Base-by-base conservation (phyloP, 1,284 basidiomycete species). In the Meripilus lineatus region DNA sequence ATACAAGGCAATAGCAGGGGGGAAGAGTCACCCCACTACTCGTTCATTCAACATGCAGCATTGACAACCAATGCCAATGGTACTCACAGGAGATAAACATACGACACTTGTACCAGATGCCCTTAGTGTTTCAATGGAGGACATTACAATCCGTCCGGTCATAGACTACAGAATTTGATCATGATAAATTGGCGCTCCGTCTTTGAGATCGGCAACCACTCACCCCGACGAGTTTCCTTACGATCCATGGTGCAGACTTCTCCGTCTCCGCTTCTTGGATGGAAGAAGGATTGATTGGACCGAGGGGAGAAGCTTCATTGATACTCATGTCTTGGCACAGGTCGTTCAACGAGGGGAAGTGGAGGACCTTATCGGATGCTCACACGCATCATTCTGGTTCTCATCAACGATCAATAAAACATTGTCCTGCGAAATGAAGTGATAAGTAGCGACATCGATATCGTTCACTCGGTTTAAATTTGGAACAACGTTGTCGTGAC, bases 61-160 rank as follows among this genome's bases (percentile, higher is more conserved):
- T n/a, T n/a, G n/a, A n/a, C n/a, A 5, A 3, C 44, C 20, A 18
- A 25, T n/a, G 34, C 30, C 41, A 30, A 50, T 7, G 15, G 41
- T 32, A 66, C 72, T 52, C 55, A 80, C 78, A 45, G 79, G 78
- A 5, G 78, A 81, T 36, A 82, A 67, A 58, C 80, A 83, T 13
- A 82, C 57, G 15, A 82, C 68, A 43, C 63, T 79, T 3, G 75
- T 80, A 14, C 80, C 79, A 20, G 78, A 71, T 1, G 79, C 77
- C 38, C 75, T 67, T 24, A 82, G 59, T 20, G 77, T 75, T 62
- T 81, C 77, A 58, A 78, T 80, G 3, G 78, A 77, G 10, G 79
- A 78, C 68, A 80, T 71, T n/a, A 80, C 75, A 44, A 83, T 77
- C 43, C 79, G 64, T 10, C 81, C 80, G 3, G 78, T 77, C 70